A percentile compares a stretch with the other conserved stretches of the same genome.
Conservation (phyloP, 2,329 filamentous ascomycete species). For the Paecilomyces variotii region DNA sequence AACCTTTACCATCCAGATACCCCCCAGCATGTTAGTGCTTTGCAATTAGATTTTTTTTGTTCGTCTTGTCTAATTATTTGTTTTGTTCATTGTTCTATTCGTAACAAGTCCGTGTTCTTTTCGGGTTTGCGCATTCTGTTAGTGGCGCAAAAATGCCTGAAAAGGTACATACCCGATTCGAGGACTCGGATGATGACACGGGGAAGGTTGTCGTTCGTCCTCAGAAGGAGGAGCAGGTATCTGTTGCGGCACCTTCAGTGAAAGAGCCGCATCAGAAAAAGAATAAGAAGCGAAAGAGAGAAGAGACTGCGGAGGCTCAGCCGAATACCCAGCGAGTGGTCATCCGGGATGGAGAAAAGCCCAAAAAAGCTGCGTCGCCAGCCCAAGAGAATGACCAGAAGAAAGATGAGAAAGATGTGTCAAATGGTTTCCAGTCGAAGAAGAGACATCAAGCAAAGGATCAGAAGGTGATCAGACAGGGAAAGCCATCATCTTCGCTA, state of each 20-base stretch:
- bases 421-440: conserved; percentile 1
- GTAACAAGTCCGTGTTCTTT: not conserved
- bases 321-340: conserved; percentile 4
- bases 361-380: not conserved
- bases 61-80: not conserved
- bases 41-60: not conserved
- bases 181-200: conserved; percentile 21
- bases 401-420: not conserved
- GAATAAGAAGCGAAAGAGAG: conserved; percentile 26
- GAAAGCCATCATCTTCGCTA: conserved; percentile 20
- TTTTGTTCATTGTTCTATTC: not conserved
- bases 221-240: not conserved
- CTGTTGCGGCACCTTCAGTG: not conserved
- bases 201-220: conserved; percentile 4
- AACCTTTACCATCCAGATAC: not conserved
- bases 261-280: conserved; percentile 14
- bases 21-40: not conserved
- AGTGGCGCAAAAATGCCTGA: conserved; percentile 29
- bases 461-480: conserved; percentile 11
- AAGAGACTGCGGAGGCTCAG: conserved; percentile 13
- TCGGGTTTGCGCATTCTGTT: not conserved
- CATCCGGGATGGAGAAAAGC: conserved; percentile 5
- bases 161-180: conserved; percentile 32
- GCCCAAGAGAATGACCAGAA: not conserved
- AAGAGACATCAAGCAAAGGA: conserved; percentile 8